Base-by-base conservation (phyloP, 306 rosid species). In the Bauhinia variegata region DNA sequence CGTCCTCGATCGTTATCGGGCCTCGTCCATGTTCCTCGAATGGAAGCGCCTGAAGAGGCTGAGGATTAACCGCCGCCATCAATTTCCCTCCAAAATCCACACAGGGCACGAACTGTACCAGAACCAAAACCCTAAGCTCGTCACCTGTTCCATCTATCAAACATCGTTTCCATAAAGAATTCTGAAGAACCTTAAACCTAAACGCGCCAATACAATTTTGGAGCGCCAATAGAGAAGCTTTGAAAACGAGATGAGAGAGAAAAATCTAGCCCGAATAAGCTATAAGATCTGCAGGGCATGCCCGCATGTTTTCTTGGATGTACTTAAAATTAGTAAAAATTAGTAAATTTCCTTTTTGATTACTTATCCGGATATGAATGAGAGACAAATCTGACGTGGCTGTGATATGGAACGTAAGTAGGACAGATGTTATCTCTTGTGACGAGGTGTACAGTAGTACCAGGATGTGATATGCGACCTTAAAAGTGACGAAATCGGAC, bases 11-110 rank as follows among this genome's bases (percentile, higher is more conserved):
- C 61, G 62, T 73, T 17, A 75, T 30, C 28, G 79, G 72, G 6
- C 63, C 82, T 33, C 15, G 71, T 23, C 68, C 75, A 44, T 74
- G 78, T 36, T 79, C 87, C 82, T 81, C 81, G 63, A 71, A 78
- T 6, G 89, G 87, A 43, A 84, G 85, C 68, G 81, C 82, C 59
- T 80, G 95, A 67, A 86, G 55, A 54, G 93, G 95, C 65, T 80
- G 93, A 32, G 91, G 84, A 72, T 87, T 89, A 46, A 80, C 84
- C 7, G 88, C 84, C 56, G 88, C 86, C 98, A 92, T 89, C 52
- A 38, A 71, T 47, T 59, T 10, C 23, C 44, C 6, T 30, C 56
- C 60, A 32, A 65, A 12, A 37, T 50, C 60, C 32, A 59, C 52
- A 11, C 58, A n/a, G 23, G 54, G n/a, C 63, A 56, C 54, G 16